Base-by-base conservation (phyloP, 176 grass and related monocot genomes). In the Cymbopogon citratus region DNA sequence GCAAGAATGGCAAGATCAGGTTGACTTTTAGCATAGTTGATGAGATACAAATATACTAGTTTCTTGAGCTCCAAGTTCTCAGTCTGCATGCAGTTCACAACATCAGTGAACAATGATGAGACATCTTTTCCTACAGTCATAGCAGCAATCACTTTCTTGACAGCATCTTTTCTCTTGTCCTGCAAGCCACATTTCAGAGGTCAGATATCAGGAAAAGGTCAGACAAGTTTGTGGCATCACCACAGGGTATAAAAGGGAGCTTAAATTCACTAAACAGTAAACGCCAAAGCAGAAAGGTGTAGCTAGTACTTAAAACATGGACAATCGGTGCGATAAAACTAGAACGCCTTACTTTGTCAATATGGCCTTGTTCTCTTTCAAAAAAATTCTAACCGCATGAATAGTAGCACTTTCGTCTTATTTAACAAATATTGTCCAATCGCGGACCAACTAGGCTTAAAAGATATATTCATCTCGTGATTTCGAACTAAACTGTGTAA, bases 81-180 rank as follows among this genome's bases (percentile, higher is more conserved):
- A 11, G 96, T 99, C 80, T 99, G 96, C 96, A 95, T 99, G 83
- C 96, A 99, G 85, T 99, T 99, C 52, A 95, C 96, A 8, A 95
- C 92, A 71, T 99, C 96, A 12, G 96, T 99, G 76, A 99, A 99
- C 56, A 99, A 82, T 77, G 96, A 99, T 35, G 92, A 99, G 34
- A 99, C 92, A 87, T 99, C 91, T 91, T 99, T 95, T 78, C 96
- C 96, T 75, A 99, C 96, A 15, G 96, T 99, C 96, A 99, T 99
- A 18, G 92, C 96, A 77, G 96, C 96, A 59, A 99, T 99, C 44
- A 99, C 96, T 90, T 95, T 99, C 83, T 99, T 99, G 43, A 99
- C 96, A 46, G 92, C 92, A 95, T 99, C 96, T 79, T 95, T 99
- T 85, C 87, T 93, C 69, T 99, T 99, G 76, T 99, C 92, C 96